Percentiles rank a stretch among this genome's conserved stretches.
Conservation (phyloP, 164 flowering plant species). For the Magnolia changhungtana region DNA sequence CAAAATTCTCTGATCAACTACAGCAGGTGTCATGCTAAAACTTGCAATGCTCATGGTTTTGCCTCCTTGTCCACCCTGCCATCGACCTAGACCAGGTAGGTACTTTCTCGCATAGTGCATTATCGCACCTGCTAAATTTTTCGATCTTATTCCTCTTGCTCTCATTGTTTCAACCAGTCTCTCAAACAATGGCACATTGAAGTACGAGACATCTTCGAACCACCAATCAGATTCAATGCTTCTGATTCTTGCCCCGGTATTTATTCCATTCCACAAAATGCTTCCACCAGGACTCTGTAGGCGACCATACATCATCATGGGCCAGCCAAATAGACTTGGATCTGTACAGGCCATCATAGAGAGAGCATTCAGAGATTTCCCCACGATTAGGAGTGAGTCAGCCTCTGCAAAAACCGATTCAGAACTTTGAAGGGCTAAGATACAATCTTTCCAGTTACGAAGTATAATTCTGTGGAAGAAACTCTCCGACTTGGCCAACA, state of each 20-base stretch:
- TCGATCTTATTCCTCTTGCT: conserved; percentile 63
- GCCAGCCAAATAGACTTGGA: conserved; percentile 96
- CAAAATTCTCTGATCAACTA: conserved; percentile 59
- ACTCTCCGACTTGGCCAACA: conserved; percentile 51
- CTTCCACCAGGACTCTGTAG: conserved; percentile 97
- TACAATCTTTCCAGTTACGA: conserved; percentile 88
- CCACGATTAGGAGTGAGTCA: conserved; percentile 57
- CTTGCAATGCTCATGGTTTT: conserved; percentile 52
- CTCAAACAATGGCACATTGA: conserved; percentile 59
- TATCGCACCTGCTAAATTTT: conserved; percentile 65
- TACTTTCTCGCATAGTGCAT: conserved; percentile 78
- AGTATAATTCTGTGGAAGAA: conserved; percentile 65
- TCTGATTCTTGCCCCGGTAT: conserved; percentile 78
- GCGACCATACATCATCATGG: conserved; percentile 93
- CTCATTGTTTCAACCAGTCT: conserved; percentile 73
- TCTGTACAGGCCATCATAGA: conserved; percentile 91
- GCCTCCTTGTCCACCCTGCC: conserved; percentile 58
- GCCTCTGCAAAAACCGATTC: conserved; percentile 50
- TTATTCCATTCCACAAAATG: conserved; percentile 95
- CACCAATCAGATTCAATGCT: conserved; percentile 89
- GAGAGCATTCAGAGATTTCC: conserved; percentile 58
- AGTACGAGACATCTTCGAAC: conserved; percentile 85
- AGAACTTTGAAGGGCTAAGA: conserved; percentile 69
- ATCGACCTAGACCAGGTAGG: conserved; percentile 78
- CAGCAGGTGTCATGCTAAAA: conserved; percentile 57